phyloP scores from a whole-genome alignment of 495 filamentous ascomycete species.

The Letharia lupina region DNA sequence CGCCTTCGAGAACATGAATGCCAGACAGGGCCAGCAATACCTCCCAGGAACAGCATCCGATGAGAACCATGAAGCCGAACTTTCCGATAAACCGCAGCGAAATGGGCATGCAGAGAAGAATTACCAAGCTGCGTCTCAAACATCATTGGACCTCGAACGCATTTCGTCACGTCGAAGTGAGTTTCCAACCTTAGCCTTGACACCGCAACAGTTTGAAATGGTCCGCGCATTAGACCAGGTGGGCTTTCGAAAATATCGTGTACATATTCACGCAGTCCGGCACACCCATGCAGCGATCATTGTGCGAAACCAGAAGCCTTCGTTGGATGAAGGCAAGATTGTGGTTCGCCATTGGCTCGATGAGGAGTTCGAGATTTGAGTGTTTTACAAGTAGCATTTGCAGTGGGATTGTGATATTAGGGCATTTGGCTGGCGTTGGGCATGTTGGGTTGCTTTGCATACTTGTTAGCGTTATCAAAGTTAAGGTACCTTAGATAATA shows the following conservation, averaged over 20 bases:
- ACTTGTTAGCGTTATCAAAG: not conserved
- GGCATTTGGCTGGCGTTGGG: not conserved
- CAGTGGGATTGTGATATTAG: not conserved
- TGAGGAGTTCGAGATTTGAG: slow-evolving; percentile 60
- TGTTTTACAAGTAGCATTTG: not conserved
- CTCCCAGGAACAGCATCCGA: slow-evolving; percentile 37
- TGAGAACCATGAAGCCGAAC: slow-evolving; percentile 20
- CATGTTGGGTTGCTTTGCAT: not conserved
- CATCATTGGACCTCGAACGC: slow-evolving; percentile 13
- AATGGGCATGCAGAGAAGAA: slow-evolving; percentile 26
- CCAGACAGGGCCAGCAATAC: slow-evolving; percentile 52
- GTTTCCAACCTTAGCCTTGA: slow-evolving; percentile 66
- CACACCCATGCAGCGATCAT: slow-evolving; percentile 92
- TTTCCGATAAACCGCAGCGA: not conserved
- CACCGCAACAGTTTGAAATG: slow-evolving; percentile 72
- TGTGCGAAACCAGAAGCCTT: slow-evolving; percentile 53
- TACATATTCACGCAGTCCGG: slow-evolving; percentile 71
- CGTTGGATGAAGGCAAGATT: slow-evolving; percentile 65
- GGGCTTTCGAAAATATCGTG: slow-evolving; percentile 71
- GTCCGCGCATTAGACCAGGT: slow-evolving; percentile 66
- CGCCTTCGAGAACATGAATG: slow-evolving; percentile 61
- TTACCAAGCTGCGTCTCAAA: slow-evolving; percentile 27
- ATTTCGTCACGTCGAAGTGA: slow-evolving; percentile 25
- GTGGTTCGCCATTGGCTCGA: slow-evolving; percentile 78
- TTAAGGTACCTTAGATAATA: no score